These are phyloP conservation scores for Trypanosoma vivax DNA, from an alignment of 208 protist genomes.

Conservation along the genomic window DNA sequence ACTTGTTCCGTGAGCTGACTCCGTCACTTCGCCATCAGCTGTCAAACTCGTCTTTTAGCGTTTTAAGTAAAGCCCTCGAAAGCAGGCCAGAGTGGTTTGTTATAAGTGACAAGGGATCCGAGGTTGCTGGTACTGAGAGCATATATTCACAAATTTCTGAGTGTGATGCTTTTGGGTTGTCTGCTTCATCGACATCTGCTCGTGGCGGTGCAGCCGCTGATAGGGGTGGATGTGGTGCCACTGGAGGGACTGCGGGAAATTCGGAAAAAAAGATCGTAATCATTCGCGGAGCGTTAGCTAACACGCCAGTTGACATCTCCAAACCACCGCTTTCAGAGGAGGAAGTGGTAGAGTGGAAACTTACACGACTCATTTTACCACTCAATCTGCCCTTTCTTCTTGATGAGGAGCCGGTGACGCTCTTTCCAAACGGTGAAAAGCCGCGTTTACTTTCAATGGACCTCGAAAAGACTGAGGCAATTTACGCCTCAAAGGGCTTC, in stretches of 20 bases:
- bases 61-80: constrained; percentile 6
- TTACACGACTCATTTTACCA: constrained; percentile 31
- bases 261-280: constrained; percentile 5
- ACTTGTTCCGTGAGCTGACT: constrained; percentile 11
- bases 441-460: constrained; percentile 36
- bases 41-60: constrained; percentile 16
- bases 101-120: not conserved
- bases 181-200: too few relatives aligned
- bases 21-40: constrained; percentile 9
- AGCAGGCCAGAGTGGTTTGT: constrained; percentile 20
- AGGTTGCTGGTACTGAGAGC: constrained; percentile 5
- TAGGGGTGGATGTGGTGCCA: not conserved
- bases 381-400: constrained; percentile 27
- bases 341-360: constrained; percentile 50
- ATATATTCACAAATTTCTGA: not conserved
- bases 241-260: not conserved
- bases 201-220: not conserved
- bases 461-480: constrained; percentile 44
- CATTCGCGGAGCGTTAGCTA: constrained; percentile 8
- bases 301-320: constrained; percentile 15
- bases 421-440: constrained; percentile 23
- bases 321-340: constrained; percentile 36
- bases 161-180: too few relatives aligned
- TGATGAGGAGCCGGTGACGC: constrained; percentile 22
- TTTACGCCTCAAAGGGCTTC: constrained; percentile 59